Evolutionary conservation across 2,329 filamentous ascomycete species (phyloP).

Genomic region (Colletotrichum acutatum): DNA sequence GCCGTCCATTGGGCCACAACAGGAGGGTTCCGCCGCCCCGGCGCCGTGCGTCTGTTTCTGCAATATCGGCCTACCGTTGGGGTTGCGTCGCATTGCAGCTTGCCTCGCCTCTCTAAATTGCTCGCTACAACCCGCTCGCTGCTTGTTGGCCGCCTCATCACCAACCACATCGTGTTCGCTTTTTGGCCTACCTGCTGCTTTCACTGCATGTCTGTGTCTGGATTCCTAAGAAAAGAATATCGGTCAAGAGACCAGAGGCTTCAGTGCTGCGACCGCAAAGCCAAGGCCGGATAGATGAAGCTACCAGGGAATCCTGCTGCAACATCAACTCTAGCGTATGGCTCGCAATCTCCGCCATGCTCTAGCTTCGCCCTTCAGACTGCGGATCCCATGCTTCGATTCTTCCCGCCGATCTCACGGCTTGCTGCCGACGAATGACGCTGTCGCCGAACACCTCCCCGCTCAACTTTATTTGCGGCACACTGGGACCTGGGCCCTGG

Average conservation of each 20-base stretch:
- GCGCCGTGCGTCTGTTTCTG: constrained; percentile 13
- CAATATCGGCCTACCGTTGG: constrained; percentile 2
- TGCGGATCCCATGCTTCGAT: not conserved
- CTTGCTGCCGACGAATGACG: constrained; percentile 8
- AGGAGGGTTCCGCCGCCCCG: constrained; percentile 5
- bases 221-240: constrained; percentile 18
- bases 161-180: constrained; percentile 1
- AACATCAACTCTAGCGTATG: not conserved
- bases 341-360: constrained; percentile 10
- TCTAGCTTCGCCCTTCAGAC: not conserved
- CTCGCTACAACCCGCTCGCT: not conserved
- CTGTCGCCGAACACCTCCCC: constrained; percentile 2
- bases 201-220: constrained; percentile 7
- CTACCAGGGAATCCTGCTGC: constrained; percentile 19
- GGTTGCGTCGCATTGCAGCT: constrained; percentile 30
- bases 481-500: not conserved
- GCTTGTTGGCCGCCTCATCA: constrained; percentile 10
- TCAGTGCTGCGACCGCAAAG: not conserved
- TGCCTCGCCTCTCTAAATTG: constrained; percentile 20
- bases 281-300: not conserved
- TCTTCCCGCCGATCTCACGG: constrained; percentile 10
- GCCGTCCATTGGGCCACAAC: constrained; percentile 4
- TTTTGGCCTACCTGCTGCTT: not conserved
- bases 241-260: not conserved
- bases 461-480: not conserved